Percentiles rank a stretch among this genome's conserved stretches.
phyloP scores from a whole-genome alignment of 2,329 filamentous ascomycete species.

The Epicoccum sorghinum region DNA sequence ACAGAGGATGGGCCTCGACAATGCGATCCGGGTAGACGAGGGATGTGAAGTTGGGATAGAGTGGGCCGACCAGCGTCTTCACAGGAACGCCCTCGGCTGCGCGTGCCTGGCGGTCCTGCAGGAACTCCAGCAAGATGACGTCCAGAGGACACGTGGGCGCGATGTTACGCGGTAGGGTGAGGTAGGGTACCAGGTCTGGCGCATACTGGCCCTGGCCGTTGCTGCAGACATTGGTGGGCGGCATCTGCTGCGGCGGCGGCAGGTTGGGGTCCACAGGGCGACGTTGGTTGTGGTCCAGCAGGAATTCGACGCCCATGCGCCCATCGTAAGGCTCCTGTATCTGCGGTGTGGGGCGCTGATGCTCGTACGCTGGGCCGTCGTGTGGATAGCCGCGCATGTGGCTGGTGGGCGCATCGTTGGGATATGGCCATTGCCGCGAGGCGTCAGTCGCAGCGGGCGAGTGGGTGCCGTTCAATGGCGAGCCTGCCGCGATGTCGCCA shows the following conservation, averaged over 20 bases:
- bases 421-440: conserved; percentile 40
- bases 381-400: conserved; percentile 44
- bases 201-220: conserved; percentile 37
- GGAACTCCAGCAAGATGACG: conserved; percentile 78
- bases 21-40: conserved; percentile 73
- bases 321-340: conserved; percentile 55
- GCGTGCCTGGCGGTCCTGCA: conserved; percentile 70
- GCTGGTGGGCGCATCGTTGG: conserved; percentile 39
- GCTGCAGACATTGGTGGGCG: conserved; percentile 28
- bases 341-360: conserved; percentile 33
- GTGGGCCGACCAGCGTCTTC: conserved; percentile 73
- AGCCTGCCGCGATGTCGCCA: conserved; percentile 27
- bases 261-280: conserved; percentile 40
- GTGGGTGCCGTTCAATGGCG: conserved; percentile 30
- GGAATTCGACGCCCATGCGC: conserved; percentile 73
- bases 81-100: conserved; percentile 68
- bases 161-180: conserved; percentile 59
- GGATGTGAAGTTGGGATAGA: conserved; percentile 79
- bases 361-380: conserved; percentile 31
- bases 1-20: conserved; percentile 73
- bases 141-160: conserved; percentile 78
- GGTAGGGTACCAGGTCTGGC: conserved; percentile 38
- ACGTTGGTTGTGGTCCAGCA: conserved; percentile 64
- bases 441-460: conserved; percentile 35
- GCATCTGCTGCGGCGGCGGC: conserved; percentile 53